Conservation (phyloP, 108 stramenopile genomes). For the Pseudonitzschia pungens region DNA sequence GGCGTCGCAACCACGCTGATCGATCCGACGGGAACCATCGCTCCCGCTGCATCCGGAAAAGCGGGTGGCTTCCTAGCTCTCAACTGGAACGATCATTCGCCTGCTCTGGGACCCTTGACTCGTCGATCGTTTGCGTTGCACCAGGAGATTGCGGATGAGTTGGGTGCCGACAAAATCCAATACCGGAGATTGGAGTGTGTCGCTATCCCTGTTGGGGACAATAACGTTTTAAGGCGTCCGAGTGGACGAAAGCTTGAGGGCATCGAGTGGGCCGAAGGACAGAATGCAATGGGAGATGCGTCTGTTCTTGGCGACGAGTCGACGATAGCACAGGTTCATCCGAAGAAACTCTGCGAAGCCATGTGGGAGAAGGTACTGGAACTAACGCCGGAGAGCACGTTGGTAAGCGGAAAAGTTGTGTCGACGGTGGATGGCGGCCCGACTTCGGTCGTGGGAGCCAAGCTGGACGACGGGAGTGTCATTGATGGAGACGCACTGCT, state of each 20-base stretch:
- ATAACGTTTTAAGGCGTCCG: conserved; percentile 6
- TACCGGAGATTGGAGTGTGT: conserved; percentile 69
- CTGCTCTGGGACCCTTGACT: conserved; percentile 41
- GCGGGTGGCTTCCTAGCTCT: conserved; percentile 83
- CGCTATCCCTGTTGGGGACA: conserved; percentile 35
- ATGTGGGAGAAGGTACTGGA: conserved; percentile 36
- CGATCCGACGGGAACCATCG: conserved; percentile 57
- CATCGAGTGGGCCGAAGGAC: conserved; percentile 52
- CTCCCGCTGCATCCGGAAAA: conserved; percentile 75
- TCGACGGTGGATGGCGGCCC: conserved; percentile 5
- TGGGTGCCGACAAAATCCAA: conserved; percentile 42
- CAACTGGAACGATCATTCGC: conserved; percentile 65
- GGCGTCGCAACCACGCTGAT: conserved; percentile 46
- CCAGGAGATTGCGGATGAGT: conserved; percentile 54
- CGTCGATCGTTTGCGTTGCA: conserved; percentile 68
- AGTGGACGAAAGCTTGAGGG: conserved; percentile 44
- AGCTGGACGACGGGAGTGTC: conserved; percentile 41
- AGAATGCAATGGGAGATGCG: conserved; percentile 28
- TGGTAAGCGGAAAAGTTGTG: conserved; percentile 36
- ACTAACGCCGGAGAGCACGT: conserved; percentile 14
- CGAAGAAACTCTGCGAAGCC: conserved; percentile 48
- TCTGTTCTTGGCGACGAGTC: conserved; percentile 39
- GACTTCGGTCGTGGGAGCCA: conserved; percentile 26
- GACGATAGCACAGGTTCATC: conserved; percentile 82
- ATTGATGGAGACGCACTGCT: conserved; percentile 40